A percentile compares a stretch with the other conserved stretches of the same genome.
These are phyloP conservation scores for Neonothopanus nambi DNA, from an alignment of 1,284 basidiomycete genomes.

Conservation along the genomic window DNA sequence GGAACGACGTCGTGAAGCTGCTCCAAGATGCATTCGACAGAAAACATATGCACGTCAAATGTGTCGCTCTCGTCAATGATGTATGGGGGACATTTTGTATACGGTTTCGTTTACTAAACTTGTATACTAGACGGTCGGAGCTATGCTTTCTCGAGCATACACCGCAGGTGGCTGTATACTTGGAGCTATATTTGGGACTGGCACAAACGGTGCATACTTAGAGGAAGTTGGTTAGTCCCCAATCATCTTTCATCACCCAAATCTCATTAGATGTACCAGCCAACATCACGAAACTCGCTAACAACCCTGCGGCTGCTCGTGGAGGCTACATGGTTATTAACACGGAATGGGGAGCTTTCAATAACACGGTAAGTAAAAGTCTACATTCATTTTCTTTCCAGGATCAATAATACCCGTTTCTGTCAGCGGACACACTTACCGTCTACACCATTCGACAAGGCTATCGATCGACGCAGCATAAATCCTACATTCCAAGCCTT, in stretches of 20 bases:
- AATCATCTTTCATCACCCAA: not conserved
- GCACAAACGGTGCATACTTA: conserved; percentile 97
- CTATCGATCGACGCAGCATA: conserved; percentile 90
- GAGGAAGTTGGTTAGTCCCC: conserved; percentile 66
- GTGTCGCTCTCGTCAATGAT: conserved; percentile 95
- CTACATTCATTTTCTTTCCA: conserved; percentile 3
- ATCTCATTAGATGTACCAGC: conserved; percentile 26
- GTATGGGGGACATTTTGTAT: conserved; percentile 45
- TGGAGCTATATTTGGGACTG: conserved; percentile 96
- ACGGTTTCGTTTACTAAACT: too few species aligned
- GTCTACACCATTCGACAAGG: conserved; percentile 91
- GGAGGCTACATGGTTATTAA: conserved; percentile 93
- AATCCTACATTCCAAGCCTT: conserved; percentile 94
- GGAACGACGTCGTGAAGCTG: conserved; percentile 89
- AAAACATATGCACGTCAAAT: conserved; percentile 92
- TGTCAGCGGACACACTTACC: conserved; percentile 81
- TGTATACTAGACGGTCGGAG: conserved; percentile 81
- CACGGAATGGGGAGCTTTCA: conserved; percentile 97
- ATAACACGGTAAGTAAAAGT: conserved; percentile 70
- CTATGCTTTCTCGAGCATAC: conserved; percentile 91
- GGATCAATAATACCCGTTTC: not conserved
- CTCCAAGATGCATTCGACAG: conserved; percentile 93
- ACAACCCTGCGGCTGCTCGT: conserved; percentile 53
- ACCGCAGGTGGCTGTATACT: conserved; percentile 86
- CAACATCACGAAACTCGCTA: conserved; percentile 83